These are phyloP conservation scores for Cystobasidium sp. DNA, from an alignment of 1,284 basidiomycete genomes.

Conservation along the genomic window DNA sequence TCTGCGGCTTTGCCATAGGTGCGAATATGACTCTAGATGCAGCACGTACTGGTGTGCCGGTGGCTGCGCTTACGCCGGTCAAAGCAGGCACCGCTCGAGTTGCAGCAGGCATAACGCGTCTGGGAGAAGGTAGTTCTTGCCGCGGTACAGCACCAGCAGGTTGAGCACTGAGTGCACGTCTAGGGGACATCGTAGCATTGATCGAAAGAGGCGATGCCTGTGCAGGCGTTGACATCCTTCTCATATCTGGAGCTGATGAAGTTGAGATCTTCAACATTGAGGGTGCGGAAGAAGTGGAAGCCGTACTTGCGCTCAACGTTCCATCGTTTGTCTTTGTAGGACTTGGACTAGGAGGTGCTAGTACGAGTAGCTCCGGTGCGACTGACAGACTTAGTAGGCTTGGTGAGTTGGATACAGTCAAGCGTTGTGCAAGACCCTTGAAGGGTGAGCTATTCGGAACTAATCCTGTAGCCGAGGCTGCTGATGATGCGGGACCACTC, in stretches of 20 bases:
- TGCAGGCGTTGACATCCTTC: neutral
- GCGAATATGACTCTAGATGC: neutral
- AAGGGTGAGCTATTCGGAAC: slow-evolving; percentile 13
- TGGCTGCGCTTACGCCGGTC: neutral
- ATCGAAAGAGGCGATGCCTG: neutral
- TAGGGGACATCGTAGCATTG: neutral
- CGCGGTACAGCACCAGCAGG: slow-evolving; percentile 7
- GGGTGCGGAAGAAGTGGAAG: neutral
- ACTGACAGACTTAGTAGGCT: slow-evolving; percentile 17
- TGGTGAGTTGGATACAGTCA: slow-evolving; percentile 16
- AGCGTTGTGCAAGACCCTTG: slow-evolving; percentile 32
- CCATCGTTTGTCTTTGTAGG: neutral
- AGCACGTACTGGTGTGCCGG: neutral
- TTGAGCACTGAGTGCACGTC: slow-evolving; percentile 17
- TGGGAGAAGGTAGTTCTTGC: slow-evolving; percentile 3
- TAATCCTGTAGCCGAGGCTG: neutral
- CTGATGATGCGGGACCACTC: slow-evolving; percentile 7
- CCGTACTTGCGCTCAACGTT: neutral
- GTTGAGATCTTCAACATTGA: slow-evolving; percentile 13
- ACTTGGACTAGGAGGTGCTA: slow-evolving; percentile 30
- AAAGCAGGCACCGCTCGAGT: neutral
- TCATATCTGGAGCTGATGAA: slow-evolving; percentile 8
- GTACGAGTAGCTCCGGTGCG: slow-evolving; percentile 22
- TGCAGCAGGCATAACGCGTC: neutral
- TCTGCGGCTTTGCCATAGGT: neutral